phyloP scores from a whole-genome alignment of 768 basidiomycete species.

The Russula compacta region DNA sequence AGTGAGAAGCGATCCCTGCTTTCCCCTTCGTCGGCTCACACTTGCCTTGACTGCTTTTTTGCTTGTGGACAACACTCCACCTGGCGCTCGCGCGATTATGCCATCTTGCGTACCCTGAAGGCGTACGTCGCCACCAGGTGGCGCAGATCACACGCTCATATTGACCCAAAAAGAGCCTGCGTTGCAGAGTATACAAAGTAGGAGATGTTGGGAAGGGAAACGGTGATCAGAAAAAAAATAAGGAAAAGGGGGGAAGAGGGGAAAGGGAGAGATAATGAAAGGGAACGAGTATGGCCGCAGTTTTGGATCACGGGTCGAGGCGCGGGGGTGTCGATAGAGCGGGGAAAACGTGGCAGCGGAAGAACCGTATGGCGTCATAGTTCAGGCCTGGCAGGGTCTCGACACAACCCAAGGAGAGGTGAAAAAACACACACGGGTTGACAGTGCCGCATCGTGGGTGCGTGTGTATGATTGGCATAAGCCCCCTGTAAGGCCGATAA shows the following conservation, averaged over 20 bases:
- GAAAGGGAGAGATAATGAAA: background rate
- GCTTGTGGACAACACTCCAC: background rate
- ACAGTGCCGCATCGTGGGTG: background rate
- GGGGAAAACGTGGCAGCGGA: constrained; percentile 4
- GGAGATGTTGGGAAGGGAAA: background rate
- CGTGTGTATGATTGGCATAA: background rate
- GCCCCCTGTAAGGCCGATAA: background rate
- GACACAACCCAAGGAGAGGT: background rate
- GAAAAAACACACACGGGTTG: background rate
- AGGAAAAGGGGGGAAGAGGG: no score
- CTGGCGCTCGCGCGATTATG: background rate
- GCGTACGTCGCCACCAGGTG: background rate
- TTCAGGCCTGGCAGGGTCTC: background rate
- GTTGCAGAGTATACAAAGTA: background rate
- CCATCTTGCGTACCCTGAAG: background rate
- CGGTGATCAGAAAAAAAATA: background rate
- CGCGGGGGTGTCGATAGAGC: constrained; percentile 18
- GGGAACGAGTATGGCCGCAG: background rate
- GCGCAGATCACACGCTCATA: background rate
- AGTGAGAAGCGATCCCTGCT: background rate
- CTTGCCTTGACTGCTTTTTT: background rate
- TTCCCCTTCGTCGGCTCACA: background rate
- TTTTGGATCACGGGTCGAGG: constrained; percentile 10
- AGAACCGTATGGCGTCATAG: constrained; percentile 11
- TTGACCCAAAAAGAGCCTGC: constrained; percentile 2